phyloP scores from a whole-genome alignment of 768 basidiomycete species.

The Erythrobasidium yunnanense region DNA sequence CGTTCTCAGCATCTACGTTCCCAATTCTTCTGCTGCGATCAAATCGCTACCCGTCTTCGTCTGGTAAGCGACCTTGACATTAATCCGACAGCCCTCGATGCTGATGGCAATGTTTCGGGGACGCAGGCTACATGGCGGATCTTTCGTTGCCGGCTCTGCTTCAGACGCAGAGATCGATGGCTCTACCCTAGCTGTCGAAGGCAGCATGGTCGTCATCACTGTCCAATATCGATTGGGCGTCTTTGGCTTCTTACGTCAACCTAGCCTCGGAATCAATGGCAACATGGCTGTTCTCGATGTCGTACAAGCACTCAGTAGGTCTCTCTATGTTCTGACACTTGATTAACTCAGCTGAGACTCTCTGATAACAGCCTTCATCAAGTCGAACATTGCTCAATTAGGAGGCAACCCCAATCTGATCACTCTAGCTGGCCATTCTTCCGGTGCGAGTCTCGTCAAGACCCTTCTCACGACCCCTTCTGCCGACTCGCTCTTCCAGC shows the following conservation, averaged over 20 bases:
- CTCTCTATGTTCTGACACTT: neutral
- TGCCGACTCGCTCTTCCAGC: conserved; percentile 60
- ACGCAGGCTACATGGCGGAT: conserved; percentile 73
- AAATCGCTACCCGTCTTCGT: conserved; percentile 39
- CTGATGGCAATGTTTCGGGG: neutral
- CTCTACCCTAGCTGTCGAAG: conserved; percentile 58
- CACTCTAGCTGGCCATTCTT: conserved; percentile 46
- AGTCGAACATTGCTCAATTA: conserved; percentile 53
- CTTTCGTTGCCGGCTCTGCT: conserved; percentile 61
- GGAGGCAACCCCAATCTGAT: conserved; percentile 55
- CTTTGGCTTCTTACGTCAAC: conserved; percentile 45
- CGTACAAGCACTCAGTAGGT: conserved; percentile 50
- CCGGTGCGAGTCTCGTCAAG: conserved; percentile 55
- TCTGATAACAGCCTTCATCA: conserved; percentile 49
- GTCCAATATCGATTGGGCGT: conserved; percentile 75
- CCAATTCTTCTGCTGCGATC: conserved; percentile 32
- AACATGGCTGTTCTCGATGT: conserved; percentile 64
- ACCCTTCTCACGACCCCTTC: conserved; percentile 63
- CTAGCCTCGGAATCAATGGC: conserved; percentile 38
- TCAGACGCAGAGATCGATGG: conserved; percentile 65
- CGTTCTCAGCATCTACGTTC: conserved; percentile 53
- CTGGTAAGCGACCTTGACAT: conserved; percentile 33
- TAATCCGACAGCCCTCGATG: neutral
- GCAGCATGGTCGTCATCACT: conserved; percentile 65
- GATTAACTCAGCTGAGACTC: neutral